Conservation (phyloP, 106 monocot genomes). For the Platanthera zijinensis region DNA sequence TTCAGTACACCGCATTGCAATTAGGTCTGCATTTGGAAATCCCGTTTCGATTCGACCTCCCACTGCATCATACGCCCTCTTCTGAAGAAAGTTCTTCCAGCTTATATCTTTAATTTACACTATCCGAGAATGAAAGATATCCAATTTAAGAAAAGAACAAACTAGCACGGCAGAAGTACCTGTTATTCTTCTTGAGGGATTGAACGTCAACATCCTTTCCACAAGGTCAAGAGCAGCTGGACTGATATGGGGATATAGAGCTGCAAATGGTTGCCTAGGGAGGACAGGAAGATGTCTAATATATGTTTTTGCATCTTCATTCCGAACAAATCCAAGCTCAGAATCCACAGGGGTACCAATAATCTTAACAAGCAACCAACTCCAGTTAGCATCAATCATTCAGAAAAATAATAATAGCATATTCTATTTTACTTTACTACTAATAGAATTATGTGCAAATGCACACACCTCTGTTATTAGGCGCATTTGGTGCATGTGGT, state of each 20-base stretch:
- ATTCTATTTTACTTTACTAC: background rate
- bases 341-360: slow-evolving; percentile 79
- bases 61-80: background rate
- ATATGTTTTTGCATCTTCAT: slow-evolving; percentile 78
- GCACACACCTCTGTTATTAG: slow-evolving; percentile 67
- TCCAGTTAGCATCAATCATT: background rate
- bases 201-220: slow-evolving; percentile 84
- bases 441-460: background rate
- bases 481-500: slow-evolving; percentile 96
- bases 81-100: background rate
- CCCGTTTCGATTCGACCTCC: too few species aligned
- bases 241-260: slow-evolving; percentile 55
- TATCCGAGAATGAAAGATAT: background rate
- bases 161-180: slow-evolving; percentile 26
- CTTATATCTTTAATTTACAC: background rate
- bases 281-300: slow-evolving; percentile 67
- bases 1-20: too few species aligned
- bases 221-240: slow-evolving; percentile 78
- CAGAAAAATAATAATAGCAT: background rate
- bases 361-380: slow-evolving; percentile 23
- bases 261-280: slow-evolving; percentile 47
- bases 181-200: slow-evolving; percentile 81
- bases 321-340: slow-evolving; percentile 66
- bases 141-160: background rate
- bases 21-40: too few species aligned